phyloP scores from a whole-genome alignment of 805 yeast species.

The Alloascoidea hylecoeti region DNA sequence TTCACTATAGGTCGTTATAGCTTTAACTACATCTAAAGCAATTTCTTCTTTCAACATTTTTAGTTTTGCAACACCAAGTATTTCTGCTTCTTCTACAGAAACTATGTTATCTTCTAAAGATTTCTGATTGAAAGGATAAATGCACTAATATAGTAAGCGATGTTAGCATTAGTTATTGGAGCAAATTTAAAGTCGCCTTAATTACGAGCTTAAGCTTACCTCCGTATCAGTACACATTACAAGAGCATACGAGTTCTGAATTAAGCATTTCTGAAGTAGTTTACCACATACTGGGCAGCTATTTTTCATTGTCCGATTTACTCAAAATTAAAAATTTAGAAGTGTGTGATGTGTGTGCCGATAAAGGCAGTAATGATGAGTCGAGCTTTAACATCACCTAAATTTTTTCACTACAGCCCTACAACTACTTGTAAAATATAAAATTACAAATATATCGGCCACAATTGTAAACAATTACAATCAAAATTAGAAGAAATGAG shows the following conservation, averaged over 20 bases:
- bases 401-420: not conserved
- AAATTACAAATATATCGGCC: not conserved
- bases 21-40: not conserved
- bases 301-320: too few relatives aligned
- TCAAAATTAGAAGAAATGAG: too few relatives aligned
- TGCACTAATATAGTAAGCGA: not conserved
- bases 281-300: slow-evolving; percentile 1
- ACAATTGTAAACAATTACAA: too few relatives aligned
- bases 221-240: not conserved
- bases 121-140: not conserved
- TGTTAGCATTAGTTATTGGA: too few relatives aligned
- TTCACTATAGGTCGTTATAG: too few relatives aligned
- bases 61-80: not conserved
- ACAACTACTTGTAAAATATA: not conserved
- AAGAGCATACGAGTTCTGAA: slow-evolving; percentile 1
- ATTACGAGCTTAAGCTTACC: not conserved
- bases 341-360: not conserved
- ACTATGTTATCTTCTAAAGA: not conserved
- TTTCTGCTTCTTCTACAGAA: not conserved
- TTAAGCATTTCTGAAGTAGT: not conserved
- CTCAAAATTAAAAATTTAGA: too few relatives aligned
- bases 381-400: not conserved
- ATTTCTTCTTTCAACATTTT: not conserved
- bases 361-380: not conserved
- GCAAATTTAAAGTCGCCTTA: not conserved